Percentiles rank a stretch among this genome's conserved stretches.
phyloP scores from a whole-genome alignment of 1,284 basidiomycete species.

The Ceratobasidium sp. region DNA sequence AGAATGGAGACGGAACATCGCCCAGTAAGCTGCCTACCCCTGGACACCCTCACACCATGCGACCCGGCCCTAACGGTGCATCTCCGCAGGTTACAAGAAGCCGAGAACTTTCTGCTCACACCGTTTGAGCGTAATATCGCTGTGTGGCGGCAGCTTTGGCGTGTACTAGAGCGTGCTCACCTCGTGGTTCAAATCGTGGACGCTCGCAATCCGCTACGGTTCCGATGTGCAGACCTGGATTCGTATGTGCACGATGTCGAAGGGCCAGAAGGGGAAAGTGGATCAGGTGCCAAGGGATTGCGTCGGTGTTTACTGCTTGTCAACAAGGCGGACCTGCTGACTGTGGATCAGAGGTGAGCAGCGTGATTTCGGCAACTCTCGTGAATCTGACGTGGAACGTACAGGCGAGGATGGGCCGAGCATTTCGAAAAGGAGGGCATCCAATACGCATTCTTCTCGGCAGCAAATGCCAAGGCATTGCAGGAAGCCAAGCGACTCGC shows the following conservation, averaged over 20 bases:
- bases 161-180: slow-evolving; percentile 93
- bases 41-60: slow-evolving; percentile 29
- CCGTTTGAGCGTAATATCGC: slow-evolving; percentile 97
- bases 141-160: slow-evolving; percentile 97
- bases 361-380: neutral
- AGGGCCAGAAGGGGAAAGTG: slow-evolving; percentile 77
- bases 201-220: slow-evolving; percentile 89
- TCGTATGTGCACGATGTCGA: slow-evolving; percentile 85
- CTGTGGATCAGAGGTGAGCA: slow-evolving; percentile 81
- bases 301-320: slow-evolving; percentile 86
- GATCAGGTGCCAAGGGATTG: slow-evolving; percentile 72
- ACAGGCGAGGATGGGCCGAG: slow-evolving; percentile 85
- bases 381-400: slow-evolving; percentile 20
- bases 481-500: slow-evolving; percentile 78
- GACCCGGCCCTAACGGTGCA: neutral
- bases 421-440: slow-evolving; percentile 89
- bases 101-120: slow-evolving; percentile 83
- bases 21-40: slow-evolving; percentile 68
- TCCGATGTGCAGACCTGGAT: slow-evolving; percentile 93
- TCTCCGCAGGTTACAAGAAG: slow-evolving; percentile 75
- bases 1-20: slow-evolving; percentile 91
- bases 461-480: slow-evolving; percentile 85
- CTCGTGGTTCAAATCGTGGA: slow-evolving; percentile 96
- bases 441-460: slow-evolving; percentile 96
- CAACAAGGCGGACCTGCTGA: slow-evolving; percentile 97